Percentiles rank a stretch among this genome's conserved stretches.
phyloP scores from a whole-genome alignment of 2,329 filamentous ascomycete species.

The Lachnellula cervina region DNA sequence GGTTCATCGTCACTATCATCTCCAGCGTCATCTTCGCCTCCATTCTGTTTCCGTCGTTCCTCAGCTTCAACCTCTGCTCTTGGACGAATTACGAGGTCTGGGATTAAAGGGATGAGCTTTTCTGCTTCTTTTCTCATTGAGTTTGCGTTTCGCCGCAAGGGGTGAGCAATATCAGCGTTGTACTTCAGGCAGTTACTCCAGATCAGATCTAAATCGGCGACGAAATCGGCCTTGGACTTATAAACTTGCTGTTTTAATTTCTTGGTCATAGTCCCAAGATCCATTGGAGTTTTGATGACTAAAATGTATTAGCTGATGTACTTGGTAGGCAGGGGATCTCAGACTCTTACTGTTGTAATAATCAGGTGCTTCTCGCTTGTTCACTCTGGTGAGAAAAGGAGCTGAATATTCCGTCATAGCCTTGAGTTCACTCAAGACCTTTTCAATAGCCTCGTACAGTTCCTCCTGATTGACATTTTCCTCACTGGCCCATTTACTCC shows the following conservation, averaged over 20 bases:
- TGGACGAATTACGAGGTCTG: slow-evolving; percentile 83
- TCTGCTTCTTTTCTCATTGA: slow-evolving; percentile 98
- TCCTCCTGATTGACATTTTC: slow-evolving; percentile 97
- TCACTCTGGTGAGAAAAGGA: slow-evolving; percentile 90
- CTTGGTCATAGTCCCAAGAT: slow-evolving; percentile 96
- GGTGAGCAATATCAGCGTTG: slow-evolving; percentile 84
- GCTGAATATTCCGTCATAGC: slow-evolving; percentile 96
- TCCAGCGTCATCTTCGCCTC: slow-evolving; percentile 72
- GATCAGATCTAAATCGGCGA: slow-evolving; percentile 87
- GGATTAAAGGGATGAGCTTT: slow-evolving; percentile 91
- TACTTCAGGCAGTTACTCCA: slow-evolving; percentile 97
- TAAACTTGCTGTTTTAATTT: slow-evolving; percentile 79
- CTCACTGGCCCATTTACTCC: slow-evolving; percentile 98
- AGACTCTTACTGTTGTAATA: slow-evolving; percentile 75
- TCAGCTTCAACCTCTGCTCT: slow-evolving; percentile 92
- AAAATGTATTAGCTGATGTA: slow-evolving; percentile 38
- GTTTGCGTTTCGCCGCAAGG: slow-evolving; percentile 84
- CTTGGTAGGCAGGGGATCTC: neutral
- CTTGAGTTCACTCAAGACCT: slow-evolving; percentile 94
- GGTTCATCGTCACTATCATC: slow-evolving; percentile 97
- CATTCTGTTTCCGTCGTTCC: slow-evolving; percentile 77
- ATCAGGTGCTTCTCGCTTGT: slow-evolving; percentile 94
- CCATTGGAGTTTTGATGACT: slow-evolving; percentile 97
- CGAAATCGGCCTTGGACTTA: slow-evolving; percentile 91
- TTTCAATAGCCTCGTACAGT: slow-evolving; percentile 92